Evolutionary conservation across 2,329 filamentous ascomycete genomes (phyloP).

Genomic region (Diaporthe sp.): DNA sequence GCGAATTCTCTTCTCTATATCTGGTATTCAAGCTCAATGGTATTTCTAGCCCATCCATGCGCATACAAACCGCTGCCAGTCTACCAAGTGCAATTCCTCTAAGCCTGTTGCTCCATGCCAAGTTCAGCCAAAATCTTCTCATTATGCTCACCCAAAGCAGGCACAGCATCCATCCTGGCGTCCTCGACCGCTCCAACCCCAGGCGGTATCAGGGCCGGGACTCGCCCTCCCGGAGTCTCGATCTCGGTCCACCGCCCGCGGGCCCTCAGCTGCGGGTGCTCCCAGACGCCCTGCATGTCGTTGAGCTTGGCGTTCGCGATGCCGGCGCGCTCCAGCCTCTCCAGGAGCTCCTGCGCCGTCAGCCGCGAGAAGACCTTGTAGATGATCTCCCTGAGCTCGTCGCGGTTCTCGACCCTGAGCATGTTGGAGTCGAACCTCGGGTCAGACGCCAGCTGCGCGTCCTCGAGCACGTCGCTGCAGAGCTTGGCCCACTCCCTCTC

Average conservation of each 20-base stretch:
- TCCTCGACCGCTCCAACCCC: constrained; percentile 50
- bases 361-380: constrained; percentile 55
- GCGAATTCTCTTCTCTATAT: too few relatives aligned
- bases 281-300: constrained; percentile 67
- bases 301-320: constrained; percentile 70
- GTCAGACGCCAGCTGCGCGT: constrained; percentile 58
- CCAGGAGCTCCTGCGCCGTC: constrained; percentile 56
- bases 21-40: too few relatives aligned
- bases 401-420: constrained; percentile 59
- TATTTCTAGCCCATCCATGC: not conserved
- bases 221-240: constrained; percentile 58
- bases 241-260: constrained; percentile 66
- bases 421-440: constrained; percentile 62
- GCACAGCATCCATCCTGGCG: constrained; percentile 59
- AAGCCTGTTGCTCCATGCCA: constrained; percentile 46
- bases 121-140: constrained; percentile 60
- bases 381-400: constrained; percentile 61
- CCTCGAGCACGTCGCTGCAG: constrained; percentile 59
- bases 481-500: constrained; percentile 68
- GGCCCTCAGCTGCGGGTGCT: constrained; percentile 65
- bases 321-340: constrained; percentile 59
- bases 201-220: constrained; percentile 65
- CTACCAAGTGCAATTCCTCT: not conserved
- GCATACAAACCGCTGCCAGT: not conserved
- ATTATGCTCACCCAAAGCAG: constrained; percentile 65